A percentile compares a stretch with the other conserved stretches of the same genome.
Evolutionary conservation across 2,329 filamentous ascomycete genomes (phyloP).

Genomic region (Cladosporium cucumerinum): DNA sequence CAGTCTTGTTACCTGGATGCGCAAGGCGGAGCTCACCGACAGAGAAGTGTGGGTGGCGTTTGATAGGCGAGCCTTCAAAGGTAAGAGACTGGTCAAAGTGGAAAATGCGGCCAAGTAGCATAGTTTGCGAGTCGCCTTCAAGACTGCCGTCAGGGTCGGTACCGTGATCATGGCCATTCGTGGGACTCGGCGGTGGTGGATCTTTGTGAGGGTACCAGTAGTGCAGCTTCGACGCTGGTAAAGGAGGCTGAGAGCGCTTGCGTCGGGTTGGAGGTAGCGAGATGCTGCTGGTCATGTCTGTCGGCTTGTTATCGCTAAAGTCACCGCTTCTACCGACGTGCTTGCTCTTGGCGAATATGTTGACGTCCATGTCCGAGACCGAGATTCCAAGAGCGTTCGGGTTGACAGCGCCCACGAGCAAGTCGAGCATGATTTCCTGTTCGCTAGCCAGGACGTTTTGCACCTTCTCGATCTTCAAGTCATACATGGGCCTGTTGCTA

Average conservation of each 20-base stretch:
- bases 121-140: slow-evolving; percentile 68
- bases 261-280: background rate
- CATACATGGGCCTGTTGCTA: slow-evolving; percentile 79
- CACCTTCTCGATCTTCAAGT: slow-evolving; percentile 75
- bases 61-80: slow-evolving; percentile 87
- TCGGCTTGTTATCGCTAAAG: background rate
- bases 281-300: background rate
- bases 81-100: slow-evolving; percentile 82
- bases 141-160: slow-evolving; percentile 46
- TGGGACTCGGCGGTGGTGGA: background rate
- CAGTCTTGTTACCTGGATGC: slow-evolving; percentile 83
- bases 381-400: slow-evolving; percentile 88
- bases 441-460: slow-evolving; percentile 89
- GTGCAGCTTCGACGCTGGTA: slow-evolving; percentile 21
- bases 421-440: slow-evolving; percentile 90
- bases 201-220: slow-evolving; percentile 17
- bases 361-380: slow-evolving; percentile 81
- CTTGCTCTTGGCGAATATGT: slow-evolving; percentile 91
- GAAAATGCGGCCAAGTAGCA: slow-evolving; percentile 85
- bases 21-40: slow-evolving; percentile 78
- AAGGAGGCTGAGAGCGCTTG: slow-evolving; percentile 3
- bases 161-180: slow-evolving; percentile 22
- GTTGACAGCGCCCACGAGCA: slow-evolving; percentile 84
- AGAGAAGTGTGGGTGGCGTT: slow-evolving; percentile 67
- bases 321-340: slow-evolving; percentile 52